Evolutionary conservation across 2,329 filamentous ascomycete species (phyloP), one percentile per base, ranked within the genome.

Genomic region (Microascus cirrosus): DNA sequence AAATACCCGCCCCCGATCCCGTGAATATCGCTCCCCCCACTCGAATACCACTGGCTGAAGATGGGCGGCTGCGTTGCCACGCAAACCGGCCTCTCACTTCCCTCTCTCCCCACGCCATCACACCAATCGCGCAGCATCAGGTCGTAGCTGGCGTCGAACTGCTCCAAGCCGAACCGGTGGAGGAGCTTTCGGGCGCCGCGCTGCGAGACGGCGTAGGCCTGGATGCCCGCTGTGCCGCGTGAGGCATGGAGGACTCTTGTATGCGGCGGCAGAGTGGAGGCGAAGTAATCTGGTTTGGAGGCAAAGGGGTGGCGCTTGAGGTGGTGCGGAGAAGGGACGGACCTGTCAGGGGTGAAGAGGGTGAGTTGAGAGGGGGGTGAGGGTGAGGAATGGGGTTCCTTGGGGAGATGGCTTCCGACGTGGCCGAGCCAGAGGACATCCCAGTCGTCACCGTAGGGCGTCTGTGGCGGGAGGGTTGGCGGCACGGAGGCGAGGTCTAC

Each of bases 341-440:
- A 75, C 1, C 39, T 50, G 51, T 68, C 57, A 2, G 70, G 64
- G 2, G 67, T 61, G 0, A 53, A 48, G 28, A 60, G 54, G 2
- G 50, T 61, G 48, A 55, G 53, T n/a, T 53, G 20, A 1, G 57
- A 55, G 3, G 24, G 8, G 1, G 57, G 57, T 4, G n/a, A n/a
- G 22, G 53, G 24, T n/a, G 48, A 15, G 28, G 62, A 57, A 35
- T 59, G 55, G 54, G 59, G 20, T 18, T 25, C 54, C 18, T 20
- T 42, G 15, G 52, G 24, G 53, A 73, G 68, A 24, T 65, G 62
- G 64, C 69, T 69, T 5, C 74, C 74, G 59, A 77, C 79, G 62
- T 77, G 75, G 25, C 78, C 78, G 1, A 78, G 64, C 77, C 77
- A 80, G 10, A 80, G 70, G 2, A 80, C 60, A 59, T 81, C 77